Conservation (phyloP, 305 asterid genomes). For the Rubia peregrina region DNA sequence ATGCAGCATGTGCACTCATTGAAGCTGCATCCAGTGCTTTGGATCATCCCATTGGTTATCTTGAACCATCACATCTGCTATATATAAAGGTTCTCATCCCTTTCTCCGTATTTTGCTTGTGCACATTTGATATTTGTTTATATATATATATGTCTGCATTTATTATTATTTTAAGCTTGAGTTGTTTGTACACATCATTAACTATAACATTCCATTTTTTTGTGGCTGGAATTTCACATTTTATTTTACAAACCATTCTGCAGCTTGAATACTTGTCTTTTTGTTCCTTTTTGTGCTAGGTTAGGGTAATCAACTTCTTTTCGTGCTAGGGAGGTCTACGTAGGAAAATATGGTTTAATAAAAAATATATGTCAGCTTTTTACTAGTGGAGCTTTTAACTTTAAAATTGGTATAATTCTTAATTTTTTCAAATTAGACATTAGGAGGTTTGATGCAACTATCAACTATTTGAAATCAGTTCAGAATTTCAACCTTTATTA, state of each 20-base stretch:
- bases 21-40: constrained; percentile 96
- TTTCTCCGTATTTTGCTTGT: constrained; percentile 11
- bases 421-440: no score
- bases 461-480: no score
- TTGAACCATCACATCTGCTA: constrained; percentile 80
- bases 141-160: background rate
- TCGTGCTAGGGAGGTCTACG: no score
- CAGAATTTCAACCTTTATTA: no score
- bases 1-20: constrained; percentile 31
- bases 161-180: background rate
- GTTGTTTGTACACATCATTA: background rate
- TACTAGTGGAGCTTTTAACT: no score
- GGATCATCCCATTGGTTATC: constrained; percentile 87
- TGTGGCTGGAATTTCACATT: background rate
- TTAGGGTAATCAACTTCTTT: no score
- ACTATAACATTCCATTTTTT: background rate
- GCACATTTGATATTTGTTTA: background rate
- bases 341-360: no score
- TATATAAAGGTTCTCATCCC: constrained; percentile 54
- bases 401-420: no score
- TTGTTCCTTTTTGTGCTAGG: no score
- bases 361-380: no score
- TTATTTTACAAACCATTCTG: background rate
- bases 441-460: no score
- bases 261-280: background rate